phyloP scores from a whole-genome alignment of 495 filamentous ascomycete genomes.

The Physcia stellaris region DNA sequence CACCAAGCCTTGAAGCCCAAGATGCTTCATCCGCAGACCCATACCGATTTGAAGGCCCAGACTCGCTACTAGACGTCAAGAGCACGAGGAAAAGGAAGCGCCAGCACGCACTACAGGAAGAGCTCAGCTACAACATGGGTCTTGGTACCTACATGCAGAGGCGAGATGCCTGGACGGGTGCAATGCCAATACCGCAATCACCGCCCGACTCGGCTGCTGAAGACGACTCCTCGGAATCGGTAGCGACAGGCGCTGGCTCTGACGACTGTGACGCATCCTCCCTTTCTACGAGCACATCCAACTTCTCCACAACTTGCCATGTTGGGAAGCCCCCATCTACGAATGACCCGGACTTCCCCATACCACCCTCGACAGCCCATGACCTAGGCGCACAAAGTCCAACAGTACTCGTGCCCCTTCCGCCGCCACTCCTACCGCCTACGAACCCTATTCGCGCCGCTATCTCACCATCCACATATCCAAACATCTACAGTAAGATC shows the following conservation, averaged over 20 bases:
- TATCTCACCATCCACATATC: conserved; percentile 58
- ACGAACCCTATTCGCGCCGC: conserved; percentile 52
- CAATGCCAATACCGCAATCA: conserved; percentile 14
- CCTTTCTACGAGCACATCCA: background rate
- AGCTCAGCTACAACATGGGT: conserved; percentile 74
- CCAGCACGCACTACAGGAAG: conserved; percentile 47
- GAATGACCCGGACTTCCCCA: conserved; percentile 12
- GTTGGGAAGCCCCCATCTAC: conserved; percentile 15
- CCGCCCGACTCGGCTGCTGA: background rate
- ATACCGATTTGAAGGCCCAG: conserved; percentile 52
- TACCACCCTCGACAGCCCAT: conserved; percentile 20
- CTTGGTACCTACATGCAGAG: conserved; percentile 59
- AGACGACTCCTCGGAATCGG: background rate
- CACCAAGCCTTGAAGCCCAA: conserved; percentile 10
- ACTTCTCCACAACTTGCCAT: background rate
- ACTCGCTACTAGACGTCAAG: conserved; percentile 37
- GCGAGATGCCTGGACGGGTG: conserved; percentile 82
- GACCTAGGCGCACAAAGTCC: conserved; percentile 6
- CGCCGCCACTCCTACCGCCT: conserved; percentile 51
- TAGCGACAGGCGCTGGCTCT: background rate
- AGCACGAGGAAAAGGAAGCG: conserved; percentile 44
- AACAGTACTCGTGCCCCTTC: conserved; percentile 40
- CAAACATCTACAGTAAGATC: conserved; percentile 78
- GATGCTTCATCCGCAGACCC: conserved; percentile 18
- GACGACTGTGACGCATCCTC: background rate